Evolutionary conservation across 768 basidiomycete genomes (phyloP), one percentile per base, ranked within the genome.

Genomic region (Lactarius hatsudake): DNA sequence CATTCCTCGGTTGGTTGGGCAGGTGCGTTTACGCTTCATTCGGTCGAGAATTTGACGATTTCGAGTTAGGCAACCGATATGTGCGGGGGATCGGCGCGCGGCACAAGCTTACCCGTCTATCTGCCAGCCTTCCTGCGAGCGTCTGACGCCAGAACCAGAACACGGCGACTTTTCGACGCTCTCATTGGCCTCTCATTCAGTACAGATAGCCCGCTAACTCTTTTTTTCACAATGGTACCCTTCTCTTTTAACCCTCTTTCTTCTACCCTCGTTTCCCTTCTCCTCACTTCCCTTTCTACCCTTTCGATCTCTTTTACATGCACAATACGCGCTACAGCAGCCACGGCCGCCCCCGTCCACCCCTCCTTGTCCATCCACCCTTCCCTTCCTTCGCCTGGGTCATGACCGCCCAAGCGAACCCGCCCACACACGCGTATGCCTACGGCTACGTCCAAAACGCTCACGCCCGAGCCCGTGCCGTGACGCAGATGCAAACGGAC

Each of bases 331-430:
- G 3, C 18, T 30, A n/a, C 40, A 53, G 6, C 9, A 53, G 36
- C 18, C 54, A 55, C 28, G 54, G 18, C 9, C 55, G 55, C 55
- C 30, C 18, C 3, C 55, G 17, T 10, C 18, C 28, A 1, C 30
- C 20, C 32, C 5, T 28, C 32, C 40, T 30, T 51, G 53, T 63
- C 20, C 57, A 63, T 6, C 67, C 67, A 3, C 62, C 66, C 18
- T 68, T 68, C 63, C 67, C 67, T 13, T 68, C 67, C 10, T 40
- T 68, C 28, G 34, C 67, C 3, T 68, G 67, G 67, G 67, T 68
- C 20, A 64, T 68, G 40, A 60, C 54, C 26, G 17, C 67, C 42
- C 34, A 68, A 38, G 42, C 59, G 18, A 68, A 68, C 54, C 67
- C 67, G 3, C 67, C 67, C 0, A 23, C 53, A 15, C 8, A 10